phyloP scores from a whole-genome alignment of 2,329 filamentous ascomycete genomes.

The Fusarium torulosum region DNA sequence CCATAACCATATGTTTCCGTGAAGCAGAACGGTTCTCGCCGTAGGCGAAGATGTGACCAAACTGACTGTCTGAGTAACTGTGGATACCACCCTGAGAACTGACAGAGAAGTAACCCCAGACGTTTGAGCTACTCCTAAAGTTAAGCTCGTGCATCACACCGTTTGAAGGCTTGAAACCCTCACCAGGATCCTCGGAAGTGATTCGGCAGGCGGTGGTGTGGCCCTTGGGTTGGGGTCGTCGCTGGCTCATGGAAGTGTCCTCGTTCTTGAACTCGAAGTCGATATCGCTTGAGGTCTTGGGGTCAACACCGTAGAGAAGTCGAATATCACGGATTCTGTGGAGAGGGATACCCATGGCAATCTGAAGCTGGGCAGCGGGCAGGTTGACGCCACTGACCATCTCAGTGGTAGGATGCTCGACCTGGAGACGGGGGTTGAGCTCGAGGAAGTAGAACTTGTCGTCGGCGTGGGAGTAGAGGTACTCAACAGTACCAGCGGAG shows the following conservation, averaged over 20 bases:
- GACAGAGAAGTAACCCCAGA: conserved; percentile 99
- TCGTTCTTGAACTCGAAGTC: conserved; percentile 96
- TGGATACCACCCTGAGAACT: conserved; percentile 96
- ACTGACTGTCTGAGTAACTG: conserved; percentile 99
- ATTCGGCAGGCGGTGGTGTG: conserved; percentile 99
- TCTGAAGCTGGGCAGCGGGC: conserved; percentile 95
- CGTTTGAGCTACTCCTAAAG: conserved; percentile 98
- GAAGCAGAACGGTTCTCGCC: conserved; percentile 97
- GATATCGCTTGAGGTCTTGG: conserved; percentile 85
- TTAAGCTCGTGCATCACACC: conserved; percentile 99
- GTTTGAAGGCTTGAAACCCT: conserved; percentile 99
- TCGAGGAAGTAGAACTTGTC: conserved; percentile 99
- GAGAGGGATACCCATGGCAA: conserved; percentile 97
- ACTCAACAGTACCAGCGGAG: conserved; percentile 98
- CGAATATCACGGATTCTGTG: conserved; percentile 97
- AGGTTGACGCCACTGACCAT: conserved; percentile 99
- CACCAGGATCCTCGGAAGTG: conserved; percentile 97
- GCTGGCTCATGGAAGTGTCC: conserved; percentile 84
- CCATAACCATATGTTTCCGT: conserved; percentile 98
- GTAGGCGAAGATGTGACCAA: conserved; percentile 99
- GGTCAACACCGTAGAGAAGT: conserved; percentile 94
- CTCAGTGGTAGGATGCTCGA: conserved; percentile 98
- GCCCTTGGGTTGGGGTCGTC: conserved; percentile 91
- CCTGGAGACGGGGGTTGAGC: conserved; percentile 97
- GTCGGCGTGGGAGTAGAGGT: conserved; percentile 96